These are phyloP conservation scores for Penicillium janthinellum DNA, from an alignment of 2,329 filamentous ascomycete genomes.

Conservation along the genomic window DNA sequence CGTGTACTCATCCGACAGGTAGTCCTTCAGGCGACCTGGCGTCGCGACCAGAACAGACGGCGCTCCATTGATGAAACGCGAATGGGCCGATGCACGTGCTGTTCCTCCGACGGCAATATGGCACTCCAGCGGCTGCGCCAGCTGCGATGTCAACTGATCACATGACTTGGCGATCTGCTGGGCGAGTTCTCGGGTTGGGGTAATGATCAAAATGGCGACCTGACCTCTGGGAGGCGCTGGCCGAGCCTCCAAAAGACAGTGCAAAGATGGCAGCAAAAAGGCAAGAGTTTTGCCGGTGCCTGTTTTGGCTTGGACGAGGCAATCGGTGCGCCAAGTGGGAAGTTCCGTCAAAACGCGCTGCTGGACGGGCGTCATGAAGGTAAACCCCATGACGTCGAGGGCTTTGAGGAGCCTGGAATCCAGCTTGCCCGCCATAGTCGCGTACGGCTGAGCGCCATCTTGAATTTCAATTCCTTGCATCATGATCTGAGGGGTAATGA, in stretches of 20 bases:
- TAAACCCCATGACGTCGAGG: constrained; percentile 37
- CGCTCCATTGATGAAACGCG: constrained; percentile 32
- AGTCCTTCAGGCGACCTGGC: constrained; percentile 52
- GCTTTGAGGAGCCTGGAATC: constrained; percentile 37
- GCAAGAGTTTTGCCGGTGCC: constrained; percentile 55
- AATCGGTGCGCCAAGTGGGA: constrained; percentile 53
- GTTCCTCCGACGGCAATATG: constrained; percentile 50
- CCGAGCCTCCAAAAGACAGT: constrained; percentile 45
- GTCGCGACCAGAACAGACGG: constrained; percentile 50
- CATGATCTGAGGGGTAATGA: not conserved
- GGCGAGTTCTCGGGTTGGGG: constrained; percentile 53
- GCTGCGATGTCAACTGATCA: constrained; percentile 45
- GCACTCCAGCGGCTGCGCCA: constrained; percentile 43
- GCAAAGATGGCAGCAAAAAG: constrained; percentile 52
- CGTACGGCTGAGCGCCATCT: constrained; percentile 31
- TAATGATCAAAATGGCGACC: constrained; percentile 51
- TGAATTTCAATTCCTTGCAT: constrained; percentile 20
- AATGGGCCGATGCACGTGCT: constrained; percentile 30
- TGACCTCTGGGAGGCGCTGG: constrained; percentile 34
- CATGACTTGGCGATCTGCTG: constrained; percentile 54
- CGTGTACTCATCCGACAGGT: constrained; percentile 45
- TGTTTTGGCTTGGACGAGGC: constrained; percentile 57
- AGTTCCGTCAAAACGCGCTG: constrained; percentile 56
- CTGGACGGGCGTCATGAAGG: constrained; percentile 57
- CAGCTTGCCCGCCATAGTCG: constrained; percentile 39